These are phyloP conservation scores for Dactylellina sp. DNA, from an alignment of 2,329 filamentous ascomycete species.

Conservation along the genomic window DNA sequence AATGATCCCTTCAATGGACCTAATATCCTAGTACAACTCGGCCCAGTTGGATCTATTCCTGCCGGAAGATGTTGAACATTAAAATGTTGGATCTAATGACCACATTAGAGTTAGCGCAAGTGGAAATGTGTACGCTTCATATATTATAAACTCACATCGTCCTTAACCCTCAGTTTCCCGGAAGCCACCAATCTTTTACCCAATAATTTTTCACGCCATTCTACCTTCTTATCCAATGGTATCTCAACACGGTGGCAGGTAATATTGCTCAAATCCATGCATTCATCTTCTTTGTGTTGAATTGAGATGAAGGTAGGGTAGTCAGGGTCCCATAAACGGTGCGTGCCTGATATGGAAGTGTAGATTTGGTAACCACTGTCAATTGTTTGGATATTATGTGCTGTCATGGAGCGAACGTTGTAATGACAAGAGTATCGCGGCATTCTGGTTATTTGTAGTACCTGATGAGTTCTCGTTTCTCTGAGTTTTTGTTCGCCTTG, in stretches of 20 bases:
- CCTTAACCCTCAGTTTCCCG: neutral
- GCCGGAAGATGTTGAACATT: slow-evolving; percentile 37
- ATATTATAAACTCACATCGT: neutral
- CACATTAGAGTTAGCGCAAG: neutral
- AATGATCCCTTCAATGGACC: slow-evolving; percentile 26
- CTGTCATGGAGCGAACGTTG: slow-evolving; percentile 24
- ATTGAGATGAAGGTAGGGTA: slow-evolving; percentile 46
- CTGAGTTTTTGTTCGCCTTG: too few species aligned
- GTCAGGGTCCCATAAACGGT: slow-evolving; percentile 42
- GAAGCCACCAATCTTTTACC: slow-evolving; percentile 24
- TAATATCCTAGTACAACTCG: slow-evolving; percentile 41
- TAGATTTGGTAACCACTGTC: slow-evolving; percentile 28
- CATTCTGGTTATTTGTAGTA: slow-evolving; percentile 27
- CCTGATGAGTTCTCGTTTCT: too few species aligned
- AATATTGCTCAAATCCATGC: neutral
- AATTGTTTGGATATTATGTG: slow-evolving; percentile 9
- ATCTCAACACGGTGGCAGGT: neutral
- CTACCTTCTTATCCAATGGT: neutral
- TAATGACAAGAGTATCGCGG: slow-evolving; percentile 41
- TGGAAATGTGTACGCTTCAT: too few species aligned
- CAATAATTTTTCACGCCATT: slow-evolving; percentile 26
- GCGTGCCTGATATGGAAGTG: slow-evolving; percentile 18
- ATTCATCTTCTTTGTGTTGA: slow-evolving; percentile 11
- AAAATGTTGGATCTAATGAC: slow-evolving; percentile 13
- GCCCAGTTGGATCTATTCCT: slow-evolving; percentile 4